Evolutionary conservation across 768 basidiomycete genomes (phyloP), one percentile per base, ranked within the genome.

Genomic region (Rhodotorula kratochvilovae): DNA sequence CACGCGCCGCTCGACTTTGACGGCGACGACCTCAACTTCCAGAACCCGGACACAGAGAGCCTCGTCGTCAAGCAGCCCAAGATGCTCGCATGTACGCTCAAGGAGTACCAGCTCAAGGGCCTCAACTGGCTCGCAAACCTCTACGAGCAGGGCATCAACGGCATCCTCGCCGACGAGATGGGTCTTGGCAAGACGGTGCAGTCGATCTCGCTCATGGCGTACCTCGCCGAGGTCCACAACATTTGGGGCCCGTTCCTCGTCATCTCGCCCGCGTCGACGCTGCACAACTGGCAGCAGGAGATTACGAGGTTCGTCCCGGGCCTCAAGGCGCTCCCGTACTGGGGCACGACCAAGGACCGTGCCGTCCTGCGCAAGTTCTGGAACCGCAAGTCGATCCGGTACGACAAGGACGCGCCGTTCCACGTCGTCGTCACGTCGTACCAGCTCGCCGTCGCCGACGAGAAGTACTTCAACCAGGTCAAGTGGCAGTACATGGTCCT

Each of bases 401-500:
- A 96, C 80, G 87, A 92, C 78, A 86, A 92, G 78, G 91, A 96
- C 76, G 91, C 96, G 1, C 93, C 92, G 2, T 99, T 97, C 82
- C 96, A 98, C 79, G 86, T 99, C 60, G 85, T 99, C 31, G 92
- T 99, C 64, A 98, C 96, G 5, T 94, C 92, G 77, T 99, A 99
- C 81, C 95, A 97, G 78, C 81, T 99, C 78, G 88, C 95, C 59
- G 93, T 92, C 4, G 90, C 91, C 83, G 96, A 98, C 79, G 93
- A 96, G 78, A 91, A 97, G 76, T 96, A 99, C 81, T 95, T 99
- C 82, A 91, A 96, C 78, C 87, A 90, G 50, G 89, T 97, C 72
- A 95, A 92, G 78, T 99, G 96, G 96, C 96, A 99, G 81, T 99
- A 98, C 79, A 98, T 98, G 95, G 87, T 99, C 69, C 84, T 99